Percentiles rank a stretch among this genome's conserved stretches.
Evolutionary conservation across 1,284 basidiomycete species (phyloP).

Genomic region (Cystobasidium slooffiae): DNA sequence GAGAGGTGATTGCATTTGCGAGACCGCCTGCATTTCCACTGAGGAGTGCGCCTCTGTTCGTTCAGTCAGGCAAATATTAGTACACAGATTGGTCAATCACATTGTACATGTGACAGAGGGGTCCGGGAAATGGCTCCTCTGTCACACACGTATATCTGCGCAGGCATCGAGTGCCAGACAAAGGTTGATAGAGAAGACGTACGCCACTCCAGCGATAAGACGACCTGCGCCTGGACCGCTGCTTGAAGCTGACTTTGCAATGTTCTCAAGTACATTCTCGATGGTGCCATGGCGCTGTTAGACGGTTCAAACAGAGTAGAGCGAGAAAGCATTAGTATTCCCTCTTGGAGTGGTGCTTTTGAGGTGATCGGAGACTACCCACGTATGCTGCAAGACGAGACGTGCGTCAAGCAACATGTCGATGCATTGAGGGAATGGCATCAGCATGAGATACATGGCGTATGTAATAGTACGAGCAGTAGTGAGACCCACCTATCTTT

Average conservation of each 20-base stretch:
- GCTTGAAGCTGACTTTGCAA: conserved; percentile 23
- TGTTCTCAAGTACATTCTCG: conserved; percentile 41
- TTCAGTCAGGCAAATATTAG: neutral
- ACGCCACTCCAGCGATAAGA: conserved; percentile 49
- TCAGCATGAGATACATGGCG: neutral
- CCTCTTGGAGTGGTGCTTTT: neutral
- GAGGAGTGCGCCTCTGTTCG: conserved; percentile 49
- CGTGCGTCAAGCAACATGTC: no score
- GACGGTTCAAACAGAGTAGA: neutral
- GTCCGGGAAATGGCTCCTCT: no score
- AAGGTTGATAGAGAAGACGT: neutral
- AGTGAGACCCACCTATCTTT: conserved; percentile 18
- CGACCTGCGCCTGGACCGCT: conserved; percentile 45
- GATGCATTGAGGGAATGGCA: no score
- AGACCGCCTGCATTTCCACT: conserved; percentile 46
- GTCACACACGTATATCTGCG: neutral
- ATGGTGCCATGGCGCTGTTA: conserved; percentile 52
- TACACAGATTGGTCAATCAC: no score
- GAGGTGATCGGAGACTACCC: neutral
- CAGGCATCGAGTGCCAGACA: neutral
- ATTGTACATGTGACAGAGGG: no score
- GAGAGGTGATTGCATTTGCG: conserved; percentile 10
- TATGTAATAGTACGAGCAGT: neutral
- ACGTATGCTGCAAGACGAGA: conserved; percentile 6
- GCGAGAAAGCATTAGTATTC: neutral